Evolutionary conservation across 228 moss, liverwort and hornwort species (phyloP), one percentile per base, ranked within the genome.

Genomic region (Sphagnum fallax): DNA sequence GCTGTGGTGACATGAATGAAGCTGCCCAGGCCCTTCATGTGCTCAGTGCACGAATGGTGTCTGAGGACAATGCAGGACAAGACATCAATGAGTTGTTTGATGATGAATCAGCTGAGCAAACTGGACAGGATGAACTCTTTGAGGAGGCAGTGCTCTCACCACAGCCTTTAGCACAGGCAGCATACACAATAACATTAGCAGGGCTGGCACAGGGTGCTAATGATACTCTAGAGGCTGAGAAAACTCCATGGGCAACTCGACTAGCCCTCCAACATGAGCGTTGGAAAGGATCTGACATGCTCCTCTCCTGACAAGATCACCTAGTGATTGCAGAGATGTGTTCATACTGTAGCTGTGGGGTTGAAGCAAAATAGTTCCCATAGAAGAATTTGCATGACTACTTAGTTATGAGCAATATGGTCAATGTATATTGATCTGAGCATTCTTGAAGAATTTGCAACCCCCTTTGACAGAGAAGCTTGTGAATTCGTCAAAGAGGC

Each of bases 1-100:
- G 89, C 70, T 77, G 75, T 52, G 93, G 91, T 67, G 80, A 85
- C 83, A 77, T 84, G 58, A 78, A 85, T 50, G 86, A 91, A 64
- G 93, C 97, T 16, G 88, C 88, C 58, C 80, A 93, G 76, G 91
- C 97, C 55, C 75, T 97, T 50, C 67, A 82, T 52, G 91, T 93
- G 60, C 87, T 97, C 50, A 93, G 91, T 74, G 78, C 91, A 47
- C 80, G 97, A 66, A 97, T 97, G 85, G 74, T 90, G 16, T 16
- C 52, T 78, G 78, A 74, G 8, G 73, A 66, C 50, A 67, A 63
- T 58, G 65, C 71, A 51, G 53, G 67, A 16, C 47, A 65, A 52
- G 61, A 47, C 4, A 73, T 49, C 11, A 10, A n/a, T 5, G 63
- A 32, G 53, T 6, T 67, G 10, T 8, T 73, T 16, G 75, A 78